Evolutionary conservation across 176 grass and related monocot species (phyloP), one percentile per base, ranked within the genome.

Genomic region (Elymus sibiricus): DNA sequence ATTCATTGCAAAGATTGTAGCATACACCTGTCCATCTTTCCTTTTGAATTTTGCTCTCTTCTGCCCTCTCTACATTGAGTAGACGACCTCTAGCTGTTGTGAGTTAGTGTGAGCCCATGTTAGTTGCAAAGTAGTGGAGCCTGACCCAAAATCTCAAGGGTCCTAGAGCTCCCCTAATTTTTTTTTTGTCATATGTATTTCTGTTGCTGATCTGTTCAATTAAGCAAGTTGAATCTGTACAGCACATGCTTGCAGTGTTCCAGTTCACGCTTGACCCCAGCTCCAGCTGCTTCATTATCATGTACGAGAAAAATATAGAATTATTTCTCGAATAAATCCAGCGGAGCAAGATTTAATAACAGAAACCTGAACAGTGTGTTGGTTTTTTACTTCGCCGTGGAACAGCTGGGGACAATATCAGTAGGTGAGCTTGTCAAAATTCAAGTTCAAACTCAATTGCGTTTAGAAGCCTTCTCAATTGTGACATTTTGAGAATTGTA

Each of bases 91-190:
- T 78, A 82, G 84, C 29, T 82, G 80, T 27, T 87, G 81, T 28
- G 77, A 65, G 86, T 79, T 84, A 78, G 55, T 88, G 69, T 86
- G 84, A 83, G 26, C 64, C 40, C 49, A 28, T 39, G 86, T 84
- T 89, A 88, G 79, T 82, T 43, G 86, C 72, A 58, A 85, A 83
- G 86, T 92, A 87, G 85, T 80, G 89, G 90, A 94, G 90, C 95
- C 92, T 91, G 92, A 90, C 86, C 95, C 90, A 79, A 66, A 90
- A 93, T 89, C 79, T 91, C 84, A 69, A 85, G 90, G 90, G 86
- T 95, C 87, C 87, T 93, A 91, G 95, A 93, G 95, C 95, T 95
- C 95, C 88, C 77, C 83, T 92, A 85, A 91, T 88, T 93, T 87
- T 87, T 81, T 80, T 28, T 74, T 92, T 55, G 34, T 85, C 79